Base-by-base conservation (phyloP, 2,329 filamentous ascomycete species). In the Scorias spongiosa region DNA sequence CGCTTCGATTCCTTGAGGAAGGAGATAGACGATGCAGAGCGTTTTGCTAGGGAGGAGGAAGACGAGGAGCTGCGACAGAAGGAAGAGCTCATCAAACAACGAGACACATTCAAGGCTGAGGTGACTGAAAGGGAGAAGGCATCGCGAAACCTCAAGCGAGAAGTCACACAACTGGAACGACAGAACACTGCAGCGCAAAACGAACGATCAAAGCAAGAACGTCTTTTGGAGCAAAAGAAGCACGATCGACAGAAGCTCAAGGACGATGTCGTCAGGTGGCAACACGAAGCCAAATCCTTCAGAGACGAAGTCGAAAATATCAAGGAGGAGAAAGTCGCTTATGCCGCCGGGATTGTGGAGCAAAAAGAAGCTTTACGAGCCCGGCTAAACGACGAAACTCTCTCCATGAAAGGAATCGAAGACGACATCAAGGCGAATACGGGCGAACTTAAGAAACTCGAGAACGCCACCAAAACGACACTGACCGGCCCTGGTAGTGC, bases 101-200 rank as follows among this genome's bases (percentile, higher is more conserved):
- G 85, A 47, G 84, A 93, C 51, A 75, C 81, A 42, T 78, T 94
- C 59, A 80, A 75, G 54, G 80, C 81, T 48, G 73, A 80, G 15
- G 70, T 91, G 43, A 91, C 84, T 59, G 85, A 93, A 57, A 94
- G 93, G 61, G 89, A 96, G 51, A 86, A 93, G 55, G 83, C 80
- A 42, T 95, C 86, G 41, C 80, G 84, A 39, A 86, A 87, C 57
- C 65, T 95, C 43, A 85, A 83, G 56, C 81, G 81, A 49, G 81
- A 89, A 57, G 80, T 93, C 43, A 80, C 84, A 42, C 77, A 76
- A 39, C 77, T 88, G 5, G 86, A 93, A 60, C 78, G 85, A 43
- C 72, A 84, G 50, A 94, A 93, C 67, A 78, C 86, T 40, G 74
- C 78, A 4, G 81, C 84, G 1, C 82, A 93, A 57, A 84, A 81